Base-by-base conservation (phyloP, 2,329 filamentous ascomycete species). In the Cryphonectria nitschkei region DNA sequence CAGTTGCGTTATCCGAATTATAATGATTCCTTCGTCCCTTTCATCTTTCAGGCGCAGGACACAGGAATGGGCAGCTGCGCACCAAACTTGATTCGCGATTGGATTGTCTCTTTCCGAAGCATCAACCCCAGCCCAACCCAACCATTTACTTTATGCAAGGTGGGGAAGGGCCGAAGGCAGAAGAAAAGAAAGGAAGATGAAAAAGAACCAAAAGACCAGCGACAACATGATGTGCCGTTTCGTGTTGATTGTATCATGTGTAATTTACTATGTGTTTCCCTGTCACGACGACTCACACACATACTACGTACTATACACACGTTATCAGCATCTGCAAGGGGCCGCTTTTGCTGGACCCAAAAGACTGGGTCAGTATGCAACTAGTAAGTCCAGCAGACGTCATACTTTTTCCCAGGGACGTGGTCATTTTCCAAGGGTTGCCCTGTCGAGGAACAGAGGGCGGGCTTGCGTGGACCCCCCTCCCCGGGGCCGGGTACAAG, bases 301-400 rank as follows among this genome's bases (percentile, higher is more conserved):
- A 46, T 5, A 19, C 16, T 26, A 26, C 26, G 26, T 26, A 26
- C 26, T 26, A 46, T 14, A 19, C 43, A 8, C 14, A 32, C 29
- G 19, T 34, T 32, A 60, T 60, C 56, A 60, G 29, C 13, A 43
- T 4, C 29, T 60, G 29, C 29, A 34, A 19, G 58, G 46, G 46
- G 5, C 19, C 46, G 19, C 22, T 7, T n/a, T 9, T 9, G 46
- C 46, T 50, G 46, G 46, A 4, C 3, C 34, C 46, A n/a, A 39
- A 11, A 39, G 22, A n/a, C 16, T 29, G 13, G 26, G 26, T 26
- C 26, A 5, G 32, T 7, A 29, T 58, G 54, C 54, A 58, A 26
- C 19, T 61, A 61, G 58, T 26, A 26, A 61, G 58, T 61, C 61
- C 52, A 62, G 62, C 62, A 60, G 62, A 26, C 29, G 62, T 69